Base-by-base conservation (phyloP, 2,329 filamentous ascomycete species). In the Fusarium napiforme region DNA sequence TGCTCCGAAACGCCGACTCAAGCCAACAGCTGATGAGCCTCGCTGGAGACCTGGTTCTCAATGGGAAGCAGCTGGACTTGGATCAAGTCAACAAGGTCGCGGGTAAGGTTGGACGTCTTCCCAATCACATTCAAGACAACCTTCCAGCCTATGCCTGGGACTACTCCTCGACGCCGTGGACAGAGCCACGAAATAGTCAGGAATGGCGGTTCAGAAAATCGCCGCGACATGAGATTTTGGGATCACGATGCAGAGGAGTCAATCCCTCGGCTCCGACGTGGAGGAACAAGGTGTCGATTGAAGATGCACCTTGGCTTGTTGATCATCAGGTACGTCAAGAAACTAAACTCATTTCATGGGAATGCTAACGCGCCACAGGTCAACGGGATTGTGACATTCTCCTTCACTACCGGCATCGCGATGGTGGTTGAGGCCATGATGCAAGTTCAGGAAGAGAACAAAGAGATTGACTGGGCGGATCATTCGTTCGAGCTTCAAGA, bases 261-360 rank as follows among this genome's bases (percentile, higher is more conserved):
- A 76, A 76, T 26, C 74, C 74, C 52, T 73, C 74, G n/a, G 74
- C 74, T 46, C 74, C 74, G 14, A 75, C 74, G 16, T 76, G 74
- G 74, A 75, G 74, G 59, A 76, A 76, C 39, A 76, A 67, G 61
- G 72, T 76, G n/a, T 76, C 74, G 6, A 66, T 76, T 15, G 74
- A 76, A 53, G 74, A 76, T 63, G 74, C 69, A 9, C 74, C 74
- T 59, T 76, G 74, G 74, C 74, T 76, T 8, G 74, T 76, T 32
- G 74, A 76, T 55, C 74, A 76, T 56, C 74, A 76, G 71, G 74
- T 76, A 74, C 4, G 61, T 26, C 12, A 45, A 36, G 12, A 60
- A 7, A 19, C 7, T 4, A 2, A 32, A 32, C 37, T 11, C 36
- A 32, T 7, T 7, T 40, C 1, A 11, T 8, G 9, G 18, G 4